Evolutionary conservation across 495 filamentous ascomycete genomes (phyloP), one percentile per base, ranked within the genome.

Genomic region (Parmelia sp.): DNA sequence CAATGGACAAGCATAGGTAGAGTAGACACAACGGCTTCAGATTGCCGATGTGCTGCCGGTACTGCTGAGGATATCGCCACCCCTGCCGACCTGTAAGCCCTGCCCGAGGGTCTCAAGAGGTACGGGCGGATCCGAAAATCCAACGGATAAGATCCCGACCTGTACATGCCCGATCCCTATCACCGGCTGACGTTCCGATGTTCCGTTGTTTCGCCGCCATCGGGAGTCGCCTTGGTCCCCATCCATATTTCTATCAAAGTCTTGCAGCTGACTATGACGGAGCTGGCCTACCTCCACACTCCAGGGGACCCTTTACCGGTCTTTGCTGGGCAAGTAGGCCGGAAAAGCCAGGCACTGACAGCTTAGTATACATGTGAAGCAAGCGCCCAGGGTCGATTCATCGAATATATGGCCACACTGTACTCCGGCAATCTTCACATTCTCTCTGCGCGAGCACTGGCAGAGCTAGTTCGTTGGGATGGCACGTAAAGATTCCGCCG

Each of bases 401-500:
- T 42, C 9, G 7, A 7, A 6, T 42, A 12, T 42, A 42, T 42
- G 39, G 39, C 6, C 39, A 42, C 15, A 42, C 39, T 42, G 7
- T 42, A 14, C 39, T 42, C 39, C 39, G 15, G 15, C 15, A 42
- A 10, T 5, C 35, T 36, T 42, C 2, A 6, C 12, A 3, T 45
- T 45, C 19, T 23, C 44, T n/a, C 21, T 9, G 17, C 21, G n/a
- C 23, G 44, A 45, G 44, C 44, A 15, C 44, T 45, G 44, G 44
- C 44, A 45, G 21, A 21, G 82, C 35, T 10, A 36, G 92, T 94
- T 44, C 35, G n/a, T 57, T 12, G 57, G 37, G 17, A 65, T 65
- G 63, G 37, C 63, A 53, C 33, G 63, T 39, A 65, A 65, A 55
- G 59, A 66, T 29, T 56, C 23, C 8, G 66, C 69, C 10, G 73